Percentiles rank a stretch among this genome's conserved stretches.
phyloP scores from a whole-genome alignment of 768 basidiomycete genomes.

The Boletus vinaceobasis region DNA sequence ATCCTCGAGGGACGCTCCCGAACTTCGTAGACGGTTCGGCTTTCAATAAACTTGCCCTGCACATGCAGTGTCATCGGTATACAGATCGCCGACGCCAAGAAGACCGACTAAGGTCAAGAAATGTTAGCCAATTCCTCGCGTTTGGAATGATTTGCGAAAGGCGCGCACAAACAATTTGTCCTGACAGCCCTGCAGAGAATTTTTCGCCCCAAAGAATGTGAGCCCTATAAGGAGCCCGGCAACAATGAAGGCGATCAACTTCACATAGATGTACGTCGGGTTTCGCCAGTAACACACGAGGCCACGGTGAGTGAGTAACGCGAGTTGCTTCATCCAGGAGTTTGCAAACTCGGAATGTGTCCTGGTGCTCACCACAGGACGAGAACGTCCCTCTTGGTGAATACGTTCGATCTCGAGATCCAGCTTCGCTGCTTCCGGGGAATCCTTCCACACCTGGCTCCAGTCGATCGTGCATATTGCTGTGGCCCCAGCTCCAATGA shows the following conservation, averaged over 20 bases:
- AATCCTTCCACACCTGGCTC: conserved; percentile 47
- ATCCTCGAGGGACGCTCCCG: conserved; percentile 62
- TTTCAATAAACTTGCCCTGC: conserved; percentile 54
- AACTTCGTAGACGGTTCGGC: conserved; percentile 57
- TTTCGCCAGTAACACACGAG: conserved; percentile 37
- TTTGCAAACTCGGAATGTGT: conserved; percentile 35
- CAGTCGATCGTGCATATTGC: conserved; percentile 44
- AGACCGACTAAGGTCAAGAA: conserved; percentile 39
- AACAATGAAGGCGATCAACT: conserved; percentile 35
- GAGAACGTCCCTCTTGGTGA: conserved; percentile 36
- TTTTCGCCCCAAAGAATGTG: conserved; percentile 37
- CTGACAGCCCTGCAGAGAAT: conserved; percentile 35
- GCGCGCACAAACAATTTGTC: conserved; percentile 40
- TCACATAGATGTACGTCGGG: conserved; percentile 38
- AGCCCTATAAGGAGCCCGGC: conserved; percentile 40
- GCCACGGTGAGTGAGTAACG: conserved; percentile 31
- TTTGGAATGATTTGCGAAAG: background rate
- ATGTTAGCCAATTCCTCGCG: background rate
- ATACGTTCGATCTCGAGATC: conserved; percentile 43
- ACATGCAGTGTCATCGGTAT: conserved; percentile 56
- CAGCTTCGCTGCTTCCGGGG: conserved; percentile 36
- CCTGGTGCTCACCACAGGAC: conserved; percentile 16
- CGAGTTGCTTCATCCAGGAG: conserved; percentile 38
- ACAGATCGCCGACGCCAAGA: conserved; percentile 42
- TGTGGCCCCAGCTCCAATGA: conserved; percentile 56